Percentiles rank a stretch among this genome's conserved stretches.
Evolutionary conservation across 2,329 filamentous ascomycete species (phyloP).

Genomic region (Orbilia blumenaviensis): DNA sequence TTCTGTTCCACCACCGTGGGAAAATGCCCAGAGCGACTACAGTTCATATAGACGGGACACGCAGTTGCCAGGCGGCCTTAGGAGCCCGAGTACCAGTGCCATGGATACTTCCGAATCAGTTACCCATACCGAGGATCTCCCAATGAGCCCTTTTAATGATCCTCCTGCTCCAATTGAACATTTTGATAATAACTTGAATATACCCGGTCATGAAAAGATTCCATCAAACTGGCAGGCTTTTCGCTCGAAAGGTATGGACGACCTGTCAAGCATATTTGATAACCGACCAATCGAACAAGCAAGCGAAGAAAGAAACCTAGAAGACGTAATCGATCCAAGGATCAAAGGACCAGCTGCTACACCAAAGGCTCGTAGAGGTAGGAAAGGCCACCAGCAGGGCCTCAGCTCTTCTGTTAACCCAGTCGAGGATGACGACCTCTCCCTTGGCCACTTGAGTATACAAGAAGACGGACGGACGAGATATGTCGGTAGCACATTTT

Average conservation of each 20-base stretch:
- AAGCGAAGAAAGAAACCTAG: constrained; percentile 21
- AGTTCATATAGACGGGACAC: constrained; percentile 27
- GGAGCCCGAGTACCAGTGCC: constrained; percentile 43
- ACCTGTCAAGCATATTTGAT: constrained; percentile 42
- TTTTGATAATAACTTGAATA: constrained; percentile 34
- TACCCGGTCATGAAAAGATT: constrained; percentile 33
- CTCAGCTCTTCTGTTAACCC: constrained; percentile 4
- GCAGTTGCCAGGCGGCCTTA: constrained; percentile 43
- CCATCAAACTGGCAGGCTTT: constrained; percentile 36
- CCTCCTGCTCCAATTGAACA: constrained; percentile 37
- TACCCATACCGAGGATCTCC: constrained; percentile 41
- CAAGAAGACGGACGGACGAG: constrained; percentile 57
- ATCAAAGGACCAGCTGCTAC: constrained; percentile 31
- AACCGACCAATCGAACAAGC: not conserved
- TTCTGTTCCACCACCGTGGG: constrained; percentile 22
- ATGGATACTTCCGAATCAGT: constrained; percentile 52
- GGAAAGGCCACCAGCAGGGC: constrained; percentile 35
- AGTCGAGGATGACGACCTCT: constrained; percentile 53
- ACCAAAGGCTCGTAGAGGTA: constrained; percentile 35
- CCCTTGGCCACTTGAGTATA: constrained; percentile 57
- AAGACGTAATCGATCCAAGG: constrained; percentile 48
- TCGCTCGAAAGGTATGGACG: constrained; percentile 47
- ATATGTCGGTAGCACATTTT: constrained; percentile 58
- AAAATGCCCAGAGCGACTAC: constrained; percentile 42
- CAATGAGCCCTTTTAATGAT: constrained; percentile 48